Evolutionary conservation across 2,329 filamentous ascomycete genomes (phyloP).

Genomic region (Thelonectria blattea): DNA sequence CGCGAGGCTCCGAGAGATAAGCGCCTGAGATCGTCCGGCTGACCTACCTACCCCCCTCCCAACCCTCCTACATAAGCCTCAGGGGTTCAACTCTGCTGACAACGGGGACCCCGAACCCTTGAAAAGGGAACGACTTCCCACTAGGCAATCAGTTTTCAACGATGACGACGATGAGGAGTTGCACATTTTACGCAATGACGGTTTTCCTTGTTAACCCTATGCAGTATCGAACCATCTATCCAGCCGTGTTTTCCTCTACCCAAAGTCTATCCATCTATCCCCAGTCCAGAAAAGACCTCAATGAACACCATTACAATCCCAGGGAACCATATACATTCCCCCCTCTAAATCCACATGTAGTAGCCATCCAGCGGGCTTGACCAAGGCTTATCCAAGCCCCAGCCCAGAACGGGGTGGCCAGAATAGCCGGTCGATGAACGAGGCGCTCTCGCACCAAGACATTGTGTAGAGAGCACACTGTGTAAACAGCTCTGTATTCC

Average conservation of each 20-base stretch:
- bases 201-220: slow-evolving; percentile 12
- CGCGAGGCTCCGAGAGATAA: neutral
- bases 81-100: neutral
- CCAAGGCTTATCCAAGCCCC: neutral
- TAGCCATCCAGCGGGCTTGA: neutral
- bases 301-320: neutral
- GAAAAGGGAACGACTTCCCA: neutral
- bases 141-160: neutral
- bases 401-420: neutral
- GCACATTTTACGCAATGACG: slow-evolving; percentile 8
- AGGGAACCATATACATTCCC: neutral
- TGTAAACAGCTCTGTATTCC: neutral
- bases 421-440: neutral
- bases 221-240: neutral
- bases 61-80: neutral
- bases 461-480: neutral
- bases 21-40: neutral
- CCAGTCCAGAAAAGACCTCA: neutral
- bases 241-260: slow-evolving; percentile 13
- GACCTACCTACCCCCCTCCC: neutral
- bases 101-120: neutral
- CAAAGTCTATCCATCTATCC: neutral
- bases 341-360: neutral
- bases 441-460: neutral
- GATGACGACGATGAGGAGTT: neutral